phyloP scores from a whole-genome alignment of 352 stramenopile genomes.

The Peronospora farinosa region DNA sequence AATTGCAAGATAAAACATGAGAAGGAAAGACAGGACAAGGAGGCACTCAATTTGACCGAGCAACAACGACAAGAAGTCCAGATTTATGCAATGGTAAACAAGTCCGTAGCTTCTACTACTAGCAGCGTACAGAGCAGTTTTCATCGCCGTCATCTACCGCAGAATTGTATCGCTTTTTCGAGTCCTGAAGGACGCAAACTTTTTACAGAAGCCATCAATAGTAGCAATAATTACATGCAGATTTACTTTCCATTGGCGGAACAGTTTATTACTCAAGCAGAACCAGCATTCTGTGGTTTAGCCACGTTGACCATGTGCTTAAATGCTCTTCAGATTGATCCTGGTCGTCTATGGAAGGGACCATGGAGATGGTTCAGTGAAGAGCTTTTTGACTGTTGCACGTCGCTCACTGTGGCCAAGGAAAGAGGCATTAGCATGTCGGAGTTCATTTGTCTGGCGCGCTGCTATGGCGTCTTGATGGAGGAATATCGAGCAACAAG shows the following conservation, averaged over 20 bases:
- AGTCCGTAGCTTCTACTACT: slow-evolving; percentile 66
- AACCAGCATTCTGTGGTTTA: slow-evolving; percentile 88
- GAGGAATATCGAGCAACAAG: slow-evolving; percentile 38
- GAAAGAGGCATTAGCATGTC: slow-evolving; percentile 65
- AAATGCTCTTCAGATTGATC: slow-evolving; percentile 73
- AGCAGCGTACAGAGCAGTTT: slow-evolving; percentile 55
- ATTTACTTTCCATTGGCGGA: slow-evolving; percentile 91
- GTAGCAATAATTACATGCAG: slow-evolving; percentile 65
- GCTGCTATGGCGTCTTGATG: slow-evolving; percentile 53
- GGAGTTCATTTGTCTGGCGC: slow-evolving; percentile 65
- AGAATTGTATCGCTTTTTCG: slow-evolving; percentile 77
- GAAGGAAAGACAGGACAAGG: slow-evolving; percentile 34
- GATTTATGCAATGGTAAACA: slow-evolving; percentile 11
- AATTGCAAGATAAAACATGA: slow-evolving; percentile 40
- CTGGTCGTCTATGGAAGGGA: slow-evolving; percentile 67
- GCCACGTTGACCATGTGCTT: slow-evolving; percentile 81
- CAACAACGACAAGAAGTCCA: slow-evolving; percentile 1
- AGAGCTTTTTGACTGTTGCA: slow-evolving; percentile 80
- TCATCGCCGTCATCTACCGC: slow-evolving; percentile 73
- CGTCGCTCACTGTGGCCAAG: slow-evolving; percentile 58
- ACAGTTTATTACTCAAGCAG: slow-evolving; percentile 87
- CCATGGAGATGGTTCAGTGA: slow-evolving; percentile 81
- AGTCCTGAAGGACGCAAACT: slow-evolving; percentile 72
- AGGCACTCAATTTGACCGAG: slow-evolving; percentile 23
- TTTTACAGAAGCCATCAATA: slow-evolving; percentile 78